These are phyloP conservation scores for Psilocybe cyanescens DNA, from an alignment of 768 basidiomycete species.

Conservation along the genomic window DNA sequence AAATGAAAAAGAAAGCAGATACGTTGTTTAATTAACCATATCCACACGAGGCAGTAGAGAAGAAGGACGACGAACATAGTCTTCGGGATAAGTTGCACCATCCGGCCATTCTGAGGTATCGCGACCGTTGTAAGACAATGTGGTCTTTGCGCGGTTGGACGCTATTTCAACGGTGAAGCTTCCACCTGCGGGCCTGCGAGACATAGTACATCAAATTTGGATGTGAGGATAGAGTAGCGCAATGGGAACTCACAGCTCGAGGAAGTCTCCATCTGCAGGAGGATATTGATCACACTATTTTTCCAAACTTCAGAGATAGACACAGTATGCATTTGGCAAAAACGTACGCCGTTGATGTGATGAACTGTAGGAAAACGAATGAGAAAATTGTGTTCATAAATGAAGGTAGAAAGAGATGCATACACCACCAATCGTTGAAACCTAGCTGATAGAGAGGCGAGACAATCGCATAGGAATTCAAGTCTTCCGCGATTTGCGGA, in stretches of 20 bases:
- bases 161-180: constrained; percentile 53
- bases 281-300: constrained; percentile 46
- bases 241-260: constrained; percentile 41
- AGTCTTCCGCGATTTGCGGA: constrained; percentile 28
- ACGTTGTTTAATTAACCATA: background rate
- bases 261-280: constrained; percentile 41
- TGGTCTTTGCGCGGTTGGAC: constrained; percentile 51
- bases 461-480: constrained; percentile 43
- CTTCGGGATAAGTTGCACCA: constrained; percentile 45
- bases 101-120: constrained; percentile 49
- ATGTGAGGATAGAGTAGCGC: background rate
- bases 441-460: constrained; percentile 46
- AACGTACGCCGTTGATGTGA: constrained; percentile 35
- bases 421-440: constrained; percentile 51
- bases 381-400: background rate
- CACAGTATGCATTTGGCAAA: background rate
- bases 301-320: background rate
- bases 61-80: constrained; percentile 39
- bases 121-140: constrained; percentile 43
- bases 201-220: background rate
- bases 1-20: background rate
- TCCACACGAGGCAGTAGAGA: background rate
- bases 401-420: constrained; percentile 18
- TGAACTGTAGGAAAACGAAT: constrained; percentile 33
- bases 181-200: constrained; percentile 48